Conservation (phyloP, 768 basidiomycete species). For the Naganishia friedmannii region DNA sequence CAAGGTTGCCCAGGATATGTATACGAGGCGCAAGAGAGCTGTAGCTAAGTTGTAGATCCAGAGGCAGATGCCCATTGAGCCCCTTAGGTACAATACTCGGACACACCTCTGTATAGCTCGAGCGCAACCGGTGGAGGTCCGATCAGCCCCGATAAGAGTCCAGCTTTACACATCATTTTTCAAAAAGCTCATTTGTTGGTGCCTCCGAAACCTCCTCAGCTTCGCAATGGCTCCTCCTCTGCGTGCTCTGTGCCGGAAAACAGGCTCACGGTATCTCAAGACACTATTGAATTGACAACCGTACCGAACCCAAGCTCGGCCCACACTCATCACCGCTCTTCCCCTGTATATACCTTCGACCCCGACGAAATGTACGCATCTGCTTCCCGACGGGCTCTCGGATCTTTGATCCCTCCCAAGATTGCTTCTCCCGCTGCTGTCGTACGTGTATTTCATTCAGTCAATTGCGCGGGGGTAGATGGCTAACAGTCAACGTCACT, state of each 20-base stretch:
- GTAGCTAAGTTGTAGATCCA: constrained; percentile 4
- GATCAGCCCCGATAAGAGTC: not conserved
- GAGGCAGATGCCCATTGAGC: not conserved
- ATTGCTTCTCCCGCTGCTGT: constrained; percentile 86
- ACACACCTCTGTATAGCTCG: too few relatives aligned
- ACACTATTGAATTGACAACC: too few relatives aligned
- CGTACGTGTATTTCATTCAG: constrained; percentile 56
- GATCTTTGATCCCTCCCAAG: constrained; percentile 85
- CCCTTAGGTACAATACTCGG: too few relatives aligned
- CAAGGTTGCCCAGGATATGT: not conserved
- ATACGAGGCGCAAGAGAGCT: not conserved
- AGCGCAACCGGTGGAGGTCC: not conserved
- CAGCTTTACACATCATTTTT: not conserved
- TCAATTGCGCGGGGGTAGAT: not conserved
- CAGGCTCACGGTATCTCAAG: not conserved
- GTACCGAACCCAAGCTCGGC: not conserved
- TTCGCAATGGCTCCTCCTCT: constrained; percentile 3
- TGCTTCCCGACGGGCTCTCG: constrained; percentile 77
- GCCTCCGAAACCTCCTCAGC: not conserved
- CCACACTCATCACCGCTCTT: constrained; percentile 5
- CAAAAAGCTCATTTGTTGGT: not conserved
- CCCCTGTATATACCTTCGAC: not conserved
- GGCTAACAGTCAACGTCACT: too few relatives aligned
- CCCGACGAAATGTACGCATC: constrained; percentile 67
- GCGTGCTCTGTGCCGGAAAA: constrained; percentile 15